Conservation (phyloP, 495 filamentous ascomycete species). For the Neurospora tetraspora region DNA sequence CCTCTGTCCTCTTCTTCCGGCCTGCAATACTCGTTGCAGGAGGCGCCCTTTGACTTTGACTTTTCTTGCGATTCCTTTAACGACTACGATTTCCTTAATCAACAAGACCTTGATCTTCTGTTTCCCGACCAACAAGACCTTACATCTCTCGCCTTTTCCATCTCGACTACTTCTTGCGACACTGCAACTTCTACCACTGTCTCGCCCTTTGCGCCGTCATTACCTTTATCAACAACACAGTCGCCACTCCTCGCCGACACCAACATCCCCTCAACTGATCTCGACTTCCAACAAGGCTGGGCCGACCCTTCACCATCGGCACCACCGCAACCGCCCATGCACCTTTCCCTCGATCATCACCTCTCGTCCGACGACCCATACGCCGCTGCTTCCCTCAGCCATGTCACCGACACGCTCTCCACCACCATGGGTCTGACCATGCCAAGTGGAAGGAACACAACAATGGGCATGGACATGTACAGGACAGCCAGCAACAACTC, state of each 20-base stretch:
- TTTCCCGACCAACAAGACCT: neutral
- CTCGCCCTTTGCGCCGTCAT: neutral
- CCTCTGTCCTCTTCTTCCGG: slow-evolving; percentile 3
- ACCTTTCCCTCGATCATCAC: slow-evolving; percentile 1
- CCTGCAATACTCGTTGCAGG: neutral
- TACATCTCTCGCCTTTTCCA: neutral
- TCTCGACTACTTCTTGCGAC: neutral
- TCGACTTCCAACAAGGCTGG: neutral
- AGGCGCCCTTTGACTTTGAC: neutral
- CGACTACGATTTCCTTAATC: neutral
- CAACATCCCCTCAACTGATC: neutral
- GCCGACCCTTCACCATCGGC: neutral
- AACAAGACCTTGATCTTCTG: neutral
- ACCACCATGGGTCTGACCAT: neutral
- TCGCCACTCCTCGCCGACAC: neutral
- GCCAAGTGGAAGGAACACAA: neutral
- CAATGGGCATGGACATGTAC: neutral
- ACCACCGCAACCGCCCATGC: neutral
- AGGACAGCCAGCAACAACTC: neutral
- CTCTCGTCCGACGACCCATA: neutral
- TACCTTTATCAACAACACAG: neutral
- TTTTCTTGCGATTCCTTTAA: neutral
- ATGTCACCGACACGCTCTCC: neutral
- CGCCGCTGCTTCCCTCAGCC: neutral
- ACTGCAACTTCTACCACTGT: neutral